phyloP scores from a whole-genome alignment of 2,329 filamentous ascomycete species.

The Sporothrix protearum region DNA sequence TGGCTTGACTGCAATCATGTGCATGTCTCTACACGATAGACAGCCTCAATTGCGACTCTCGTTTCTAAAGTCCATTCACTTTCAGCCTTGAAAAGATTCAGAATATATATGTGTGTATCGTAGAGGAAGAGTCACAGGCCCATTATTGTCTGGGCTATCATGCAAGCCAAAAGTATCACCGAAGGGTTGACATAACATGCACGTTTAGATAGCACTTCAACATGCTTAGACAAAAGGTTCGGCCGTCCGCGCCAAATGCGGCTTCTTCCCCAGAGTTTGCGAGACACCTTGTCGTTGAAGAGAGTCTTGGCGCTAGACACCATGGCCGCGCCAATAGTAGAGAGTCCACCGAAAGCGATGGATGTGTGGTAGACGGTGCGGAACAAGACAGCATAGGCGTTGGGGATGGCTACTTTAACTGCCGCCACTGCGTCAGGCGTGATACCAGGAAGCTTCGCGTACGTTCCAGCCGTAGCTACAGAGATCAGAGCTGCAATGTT shows the following conservation, averaged over 20 bases:
- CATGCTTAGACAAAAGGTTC: not conserved
- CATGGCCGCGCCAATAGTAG: not conserved
- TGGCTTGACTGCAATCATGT: too few species aligned
- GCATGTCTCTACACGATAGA: too few species aligned
- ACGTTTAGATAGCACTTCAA: too few species aligned
- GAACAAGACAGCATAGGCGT: not conserved
- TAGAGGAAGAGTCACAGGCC: too few species aligned
- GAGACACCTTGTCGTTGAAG: not conserved
- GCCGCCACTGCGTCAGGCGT: not conserved
- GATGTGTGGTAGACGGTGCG: not conserved
- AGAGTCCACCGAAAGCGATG: not conserved
- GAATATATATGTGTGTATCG: too few species aligned
- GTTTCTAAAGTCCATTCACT: too few species aligned
- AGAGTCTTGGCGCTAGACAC: not conserved
- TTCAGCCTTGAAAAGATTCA: too few species aligned
- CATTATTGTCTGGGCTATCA: too few species aligned
- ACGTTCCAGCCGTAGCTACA: not conserved
- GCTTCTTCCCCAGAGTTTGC: not conserved
- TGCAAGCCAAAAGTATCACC: too few species aligned
- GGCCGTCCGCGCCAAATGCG: not conserved
- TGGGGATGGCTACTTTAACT: not conserved
- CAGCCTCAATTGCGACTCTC: too few species aligned
- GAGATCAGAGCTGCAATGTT: not conserved
- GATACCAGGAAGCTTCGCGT: not conserved
- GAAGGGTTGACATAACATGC: too few species aligned